Base-by-base conservation (phyloP, 2,329 filamentous ascomycete species). In the Penicillium thymicola region DNA sequence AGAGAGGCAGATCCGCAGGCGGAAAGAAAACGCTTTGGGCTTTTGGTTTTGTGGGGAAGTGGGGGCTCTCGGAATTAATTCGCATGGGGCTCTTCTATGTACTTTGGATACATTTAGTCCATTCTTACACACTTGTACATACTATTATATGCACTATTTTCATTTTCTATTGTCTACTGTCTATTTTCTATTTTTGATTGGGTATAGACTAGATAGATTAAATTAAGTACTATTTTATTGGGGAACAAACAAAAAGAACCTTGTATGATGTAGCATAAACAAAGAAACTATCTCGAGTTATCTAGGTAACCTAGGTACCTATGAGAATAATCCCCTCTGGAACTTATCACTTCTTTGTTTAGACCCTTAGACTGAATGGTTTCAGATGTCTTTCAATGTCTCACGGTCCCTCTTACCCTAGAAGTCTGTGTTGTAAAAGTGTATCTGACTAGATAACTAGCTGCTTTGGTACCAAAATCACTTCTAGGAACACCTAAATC, bases 21-120 rank as follows among this genome's bases (percentile, higher is more conserved):
- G 46, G 52, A 50, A 38, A 28, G 42, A 52, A 23, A 40, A 30
- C 41, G 54, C 48, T 54, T 47, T 28, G 27, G 27, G 27, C 27
- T 28, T 51, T 49, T 21, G 21, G 21, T 21, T 21, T 21, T 21
- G 21, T 21, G 21, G 21, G 21, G 21, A 21, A 21, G 21, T 21
- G 21, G 21, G 21, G 21, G 21, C 21, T 21, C 21, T 21, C 21
- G 21, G n/a, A n/a, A n/a, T 21, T 21, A 21, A 21, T 21, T 21
- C 21, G 21, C 21, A 21, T 21, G 21, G 21, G 21, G 21, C 21
- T 21, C 21, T 21, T 21, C 21, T 2, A 21, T 21, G 21, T 21
- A 21, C 21, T 21, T 21, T 21, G 21, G 21, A 21, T 21, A 21
- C 21, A 21, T 21, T 21, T 21, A 21, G 21, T 21, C 21, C 21